Percentiles rank a stretch among this genome's conserved stretches.
phyloP scores from a whole-genome alignment of 805 yeast genomes.

The Suhomyces tanzawaensis region DNA sequence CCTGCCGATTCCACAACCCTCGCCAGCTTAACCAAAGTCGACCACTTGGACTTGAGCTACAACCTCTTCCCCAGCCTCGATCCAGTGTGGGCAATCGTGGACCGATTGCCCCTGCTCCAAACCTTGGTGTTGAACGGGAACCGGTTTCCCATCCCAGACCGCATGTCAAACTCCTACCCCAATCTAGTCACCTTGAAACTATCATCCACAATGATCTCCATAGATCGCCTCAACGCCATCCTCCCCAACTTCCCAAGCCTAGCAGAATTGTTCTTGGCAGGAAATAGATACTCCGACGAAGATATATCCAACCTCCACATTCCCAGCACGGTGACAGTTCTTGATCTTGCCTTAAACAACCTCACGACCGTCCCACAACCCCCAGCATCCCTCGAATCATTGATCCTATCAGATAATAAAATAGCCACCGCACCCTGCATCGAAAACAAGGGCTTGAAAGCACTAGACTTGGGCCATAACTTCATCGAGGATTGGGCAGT shows the following conservation, averaged over 20 bases:
- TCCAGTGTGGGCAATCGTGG: slow-evolving; percentile 37
- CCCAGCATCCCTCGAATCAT: slow-evolving; percentile 4
- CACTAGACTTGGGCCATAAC: slow-evolving; percentile 55
- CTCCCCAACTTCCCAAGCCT: slow-evolving; percentile 39
- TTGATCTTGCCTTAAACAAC: slow-evolving; percentile 43
- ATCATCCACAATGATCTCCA: slow-evolving; percentile 22
- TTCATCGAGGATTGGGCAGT: slow-evolving; percentile 44
- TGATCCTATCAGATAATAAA: slow-evolving; percentile 38
- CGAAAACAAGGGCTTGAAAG: background rate
- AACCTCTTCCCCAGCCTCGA: slow-evolving; percentile 50
- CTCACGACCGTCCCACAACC: slow-evolving; percentile 28
- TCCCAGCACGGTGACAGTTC: background rate
- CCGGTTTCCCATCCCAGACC: slow-evolving; percentile 23
- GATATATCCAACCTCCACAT: slow-evolving; percentile 11
- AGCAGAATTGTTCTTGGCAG: slow-evolving; percentile 30
- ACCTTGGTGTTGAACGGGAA: slow-evolving; percentile 56
- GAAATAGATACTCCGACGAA: slow-evolving; percentile 27
- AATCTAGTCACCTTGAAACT: slow-evolving; percentile 21
- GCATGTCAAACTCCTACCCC: background rate
- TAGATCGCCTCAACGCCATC: slow-evolving; percentile 14
- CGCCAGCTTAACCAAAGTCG: slow-evolving; percentile 3
- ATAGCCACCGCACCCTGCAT: slow-evolving; percentile 16
- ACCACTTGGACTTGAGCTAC: slow-evolving; percentile 54
- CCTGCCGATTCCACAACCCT: slow-evolving; percentile 8
- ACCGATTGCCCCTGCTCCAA: slow-evolving; percentile 34